These are phyloP conservation scores for Citrullus colocynthis DNA, from an alignment of 306 rosid genomes.

Conservation along the genomic window DNA sequence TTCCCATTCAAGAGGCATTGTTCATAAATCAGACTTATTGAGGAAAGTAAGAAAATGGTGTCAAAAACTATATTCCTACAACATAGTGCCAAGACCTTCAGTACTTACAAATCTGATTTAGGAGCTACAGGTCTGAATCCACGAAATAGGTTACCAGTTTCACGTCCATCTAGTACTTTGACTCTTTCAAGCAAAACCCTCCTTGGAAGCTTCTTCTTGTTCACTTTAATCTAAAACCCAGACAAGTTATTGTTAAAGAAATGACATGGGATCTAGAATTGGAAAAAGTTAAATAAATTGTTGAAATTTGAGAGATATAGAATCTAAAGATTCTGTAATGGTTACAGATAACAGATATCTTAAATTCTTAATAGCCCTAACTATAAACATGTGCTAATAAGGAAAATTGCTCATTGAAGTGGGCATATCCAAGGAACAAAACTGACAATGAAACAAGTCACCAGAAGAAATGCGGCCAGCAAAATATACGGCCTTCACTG, in stretches of 20 bases:
- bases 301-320: background rate
- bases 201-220: conserved; percentile 47
- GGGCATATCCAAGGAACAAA: background rate
- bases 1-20: background rate
- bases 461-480: background rate
- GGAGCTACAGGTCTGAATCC: conserved; percentile 64
- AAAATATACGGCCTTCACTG: background rate
- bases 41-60: background rate
- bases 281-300: background rate
- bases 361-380: background rate
- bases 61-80: background rate
- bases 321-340: background rate
- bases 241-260: background rate
- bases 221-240: conserved; percentile 46
- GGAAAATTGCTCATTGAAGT: background rate
- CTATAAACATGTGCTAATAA: background rate
- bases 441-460: background rate
- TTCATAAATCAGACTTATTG: background rate
- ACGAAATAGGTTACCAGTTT: conserved; percentile 41
- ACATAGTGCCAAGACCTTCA: conserved; percentile 7
- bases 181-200: conserved; percentile 54
- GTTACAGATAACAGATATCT: background rate
- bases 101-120: conserved; percentile 53
- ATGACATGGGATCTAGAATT: background rate
- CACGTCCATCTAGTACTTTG: conserved; percentile 37